phyloP scores from a whole-genome alignment of 2,329 filamentous ascomycete genomes.

The Chaetoscypha palmicola region DNA sequence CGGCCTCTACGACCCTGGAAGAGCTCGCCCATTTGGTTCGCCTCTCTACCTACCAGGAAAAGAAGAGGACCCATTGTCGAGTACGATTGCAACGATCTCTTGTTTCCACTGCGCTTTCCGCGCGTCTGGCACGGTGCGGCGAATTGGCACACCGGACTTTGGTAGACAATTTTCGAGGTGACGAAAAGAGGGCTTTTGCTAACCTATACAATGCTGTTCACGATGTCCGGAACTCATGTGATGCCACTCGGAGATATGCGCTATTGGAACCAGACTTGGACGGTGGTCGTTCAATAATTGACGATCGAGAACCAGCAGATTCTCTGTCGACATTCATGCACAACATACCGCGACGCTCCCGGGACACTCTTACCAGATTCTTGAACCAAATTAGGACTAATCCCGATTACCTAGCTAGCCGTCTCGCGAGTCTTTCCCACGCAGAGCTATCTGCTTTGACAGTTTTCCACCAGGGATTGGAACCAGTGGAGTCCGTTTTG shows the following conservation, averaged over 20 bases:
- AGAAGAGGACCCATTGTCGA: constrained; percentile 67
- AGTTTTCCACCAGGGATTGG: constrained; percentile 69
- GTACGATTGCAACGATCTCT: constrained; percentile 67
- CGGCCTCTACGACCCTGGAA: constrained; percentile 62
- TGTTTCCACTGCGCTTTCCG: constrained; percentile 67
- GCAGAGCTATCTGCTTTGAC: constrained; percentile 72
- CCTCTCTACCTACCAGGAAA: constrained; percentile 73
- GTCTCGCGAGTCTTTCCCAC: constrained; percentile 68
- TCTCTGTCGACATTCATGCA: constrained; percentile 54
- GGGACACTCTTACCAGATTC: constrained; percentile 71
- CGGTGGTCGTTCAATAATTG: constrained; percentile 32
- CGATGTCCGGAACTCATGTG: constrained; percentile 71
- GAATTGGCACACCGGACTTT: constrained; percentile 69
- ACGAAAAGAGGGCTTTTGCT: constrained; percentile 72
- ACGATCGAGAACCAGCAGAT: constrained; percentile 34
- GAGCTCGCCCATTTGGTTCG: constrained; percentile 74
- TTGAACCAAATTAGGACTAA: constrained; percentile 77
- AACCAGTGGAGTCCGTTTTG: constrained; percentile 77
- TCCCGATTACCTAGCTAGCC: constrained; percentile 77
- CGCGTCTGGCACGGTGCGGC: constrained; percentile 66
- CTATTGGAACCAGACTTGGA: constrained; percentile 68
- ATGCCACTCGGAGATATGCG: constrained; percentile 63
- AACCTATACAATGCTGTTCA: constrained; percentile 70
- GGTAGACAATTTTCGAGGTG: constrained; percentile 69
- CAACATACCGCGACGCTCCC: constrained; percentile 67